Percentiles rank a stretch among this genome's conserved stretches.
Evolutionary conservation across 805 yeast genomes (phyloP).

Genomic region (Candida nitratophila): DNA sequence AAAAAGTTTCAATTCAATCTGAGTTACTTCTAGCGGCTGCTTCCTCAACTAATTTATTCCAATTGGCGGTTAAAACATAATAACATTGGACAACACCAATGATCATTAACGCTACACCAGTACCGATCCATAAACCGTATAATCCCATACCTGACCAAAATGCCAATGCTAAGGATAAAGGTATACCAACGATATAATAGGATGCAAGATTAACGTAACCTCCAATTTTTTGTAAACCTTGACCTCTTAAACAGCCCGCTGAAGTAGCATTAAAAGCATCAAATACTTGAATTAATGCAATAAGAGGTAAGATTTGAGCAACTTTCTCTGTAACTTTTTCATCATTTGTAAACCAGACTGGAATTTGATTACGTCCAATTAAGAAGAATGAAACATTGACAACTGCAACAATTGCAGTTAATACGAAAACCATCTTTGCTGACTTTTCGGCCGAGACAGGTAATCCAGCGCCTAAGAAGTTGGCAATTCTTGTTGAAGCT

Average conservation of each 20-base stretch:
- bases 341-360: conserved; percentile 55
- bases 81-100: conserved; percentile 42
- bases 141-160: conserved; percentile 44
- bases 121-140: conserved; percentile 61
- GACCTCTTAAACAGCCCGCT: conserved; percentile 74
- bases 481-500: conserved; percentile 50
- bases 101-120: conserved; percentile 43
- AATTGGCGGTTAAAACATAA: conserved; percentile 39
- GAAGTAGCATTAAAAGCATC: conserved; percentile 67
- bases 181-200: conserved; percentile 58
- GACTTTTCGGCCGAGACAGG: conserved; percentile 30
- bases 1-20: conserved; percentile 7
- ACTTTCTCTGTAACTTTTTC: conserved; percentile 46
- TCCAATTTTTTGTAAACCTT: conserved; percentile 63
- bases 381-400: conserved; percentile 41
- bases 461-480: conserved; percentile 38
- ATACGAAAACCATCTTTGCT: conserved; percentile 28
- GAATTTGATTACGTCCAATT: conserved; percentile 34
- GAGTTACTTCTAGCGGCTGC: conserved; percentile 29
- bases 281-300: conserved; percentile 62
- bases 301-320: conserved; percentile 47
- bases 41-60: conserved; percentile 43
- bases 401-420: conserved; percentile 30
- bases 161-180: conserved; percentile 47
- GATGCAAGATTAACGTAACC: conserved; percentile 50